Base-by-base conservation (phyloP, 139 green algal species). In the Coelastrella sp. region DNA sequence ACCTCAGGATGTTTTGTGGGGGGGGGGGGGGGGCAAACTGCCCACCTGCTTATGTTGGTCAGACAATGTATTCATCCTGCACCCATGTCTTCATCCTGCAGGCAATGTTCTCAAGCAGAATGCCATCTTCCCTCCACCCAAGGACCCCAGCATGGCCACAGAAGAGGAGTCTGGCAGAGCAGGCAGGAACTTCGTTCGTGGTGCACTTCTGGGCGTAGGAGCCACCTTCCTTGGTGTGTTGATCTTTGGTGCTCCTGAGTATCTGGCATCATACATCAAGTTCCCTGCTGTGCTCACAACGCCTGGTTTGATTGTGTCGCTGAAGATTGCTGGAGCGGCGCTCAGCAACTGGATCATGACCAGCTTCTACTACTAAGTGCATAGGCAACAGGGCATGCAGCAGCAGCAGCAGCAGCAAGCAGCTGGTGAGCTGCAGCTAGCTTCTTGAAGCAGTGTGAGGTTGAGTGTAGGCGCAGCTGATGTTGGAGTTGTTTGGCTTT, bases 71-170 rank as follows among this genome's bases (percentile, higher is more conserved):
- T n/a, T n/a, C n/a, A n/a, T n/a, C n/a, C n/a, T n/a, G n/a, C n/a
- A n/a, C n/a, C n/a, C n/a, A n/a, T 57, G 48, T 57, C 72, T 93
- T 45, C 87, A 83, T 64, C 84, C 90, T 32, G 53, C 85, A 27
- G 88, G 81, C 74, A 93, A 93, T 76, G 90, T 93, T 25, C 85
- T 93, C 48, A 93, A 93, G 83, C 88, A 92, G 79, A 93, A 93
- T 67, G 90, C 90, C 41, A 93, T 93, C 68, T 27, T 38, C 51
- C 90, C 90, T 7, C 90, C 90, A 15, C 90, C 90, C 11, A 81
- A 86, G 60, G 87, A 92, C 41, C 72, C 87, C 23, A 80, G 88
- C 15, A 88, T 87, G 81, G 86, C 88, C 2, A 89, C 85, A 4
- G 86, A 91, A 27, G 90, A 93, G 74, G 90, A 93, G 83, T 51